Base-by-base conservation (phyloP, 2,329 filamentous ascomycete species). In the Ophiostoma pallidulum region DNA sequence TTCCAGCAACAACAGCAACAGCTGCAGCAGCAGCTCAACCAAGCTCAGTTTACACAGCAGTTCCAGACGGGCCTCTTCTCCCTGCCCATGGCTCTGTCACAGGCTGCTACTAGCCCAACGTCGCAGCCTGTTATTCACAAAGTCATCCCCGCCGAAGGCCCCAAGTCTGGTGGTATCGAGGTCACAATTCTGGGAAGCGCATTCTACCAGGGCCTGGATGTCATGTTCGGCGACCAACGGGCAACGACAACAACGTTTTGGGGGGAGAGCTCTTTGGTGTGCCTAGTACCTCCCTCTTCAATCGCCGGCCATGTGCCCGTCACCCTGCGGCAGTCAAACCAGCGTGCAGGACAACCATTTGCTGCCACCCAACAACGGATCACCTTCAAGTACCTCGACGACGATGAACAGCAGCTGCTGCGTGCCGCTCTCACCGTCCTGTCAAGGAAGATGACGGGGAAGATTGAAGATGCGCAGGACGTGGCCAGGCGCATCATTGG, bases 161-260 rank as follows among this genome's bases (percentile, higher is more conserved):
- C 89, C 7, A 86, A 82, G 50, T 79, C 78, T 31, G 89, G 89
- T 50, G 89, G 89, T 36, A 89, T 87, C 45, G 89, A 96, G 62
- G 87, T 95, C 3, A 91, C 86, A 0, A 77, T 92, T 48, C 71
- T 94, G 8, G 89, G 90, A 16, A 85, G 81, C 54, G 80, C 82
- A 13, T 94, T 95, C 61, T 82, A 80, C 54, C 82, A 76, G 52
- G 84, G 64, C 1, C 74, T 94, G 52, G 85, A 90, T 53, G 86
- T 95, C 47, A 84, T 89, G 64, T 96, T 96, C 62, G 90, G 90
- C 19, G 68, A 74, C 29, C 66, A 71, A 41, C 73, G 70, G 55
- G 76, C 77, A 2, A 74, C 83, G 0, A 86, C 83, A 0, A 90
- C 86, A 2, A 87, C 84, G 0, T 92, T 78, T 60, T 91, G 85